Evolutionary conservation across 2,329 filamentous ascomycete species (phyloP).

Genomic region (Hypoxylon sp.): DNA sequence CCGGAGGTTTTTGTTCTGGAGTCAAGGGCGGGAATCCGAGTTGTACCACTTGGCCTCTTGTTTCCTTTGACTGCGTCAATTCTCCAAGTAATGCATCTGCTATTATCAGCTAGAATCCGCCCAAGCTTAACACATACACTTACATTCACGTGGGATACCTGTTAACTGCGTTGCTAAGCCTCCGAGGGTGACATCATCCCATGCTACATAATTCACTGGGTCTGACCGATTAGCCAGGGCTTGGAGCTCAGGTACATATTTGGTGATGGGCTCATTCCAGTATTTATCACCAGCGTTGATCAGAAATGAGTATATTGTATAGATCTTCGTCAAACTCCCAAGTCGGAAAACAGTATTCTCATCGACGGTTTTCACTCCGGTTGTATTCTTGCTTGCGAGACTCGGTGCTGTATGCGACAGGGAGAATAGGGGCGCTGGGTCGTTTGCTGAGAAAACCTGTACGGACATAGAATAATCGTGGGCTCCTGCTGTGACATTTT

Average conservation of each 20-base stretch:
- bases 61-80: slow-evolving; percentile 48
- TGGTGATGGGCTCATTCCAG: slow-evolving; percentile 53
- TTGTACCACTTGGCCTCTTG: slow-evolving; percentile 44
- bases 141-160: slow-evolving; percentile 51
- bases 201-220: slow-evolving; percentile 48
- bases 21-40: slow-evolving; percentile 53
- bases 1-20: slow-evolving; percentile 45
- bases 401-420: slow-evolving; percentile 56
- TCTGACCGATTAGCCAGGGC: slow-evolving; percentile 47
- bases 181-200: slow-evolving; percentile 54
- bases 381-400: slow-evolving; percentile 47
- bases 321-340: slow-evolving; percentile 60
- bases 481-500: slow-evolving; percentile 44
- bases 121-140: slow-evolving; percentile 1
- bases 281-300: slow-evolving; percentile 50
- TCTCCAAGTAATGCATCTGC: slow-evolving; percentile 52
- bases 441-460: slow-evolving; percentile 57
- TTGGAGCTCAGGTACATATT: slow-evolving; percentile 51
- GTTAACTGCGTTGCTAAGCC: slow-evolving; percentile 51
- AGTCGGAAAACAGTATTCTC: slow-evolving; percentile 61
- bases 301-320: slow-evolving; percentile 57
- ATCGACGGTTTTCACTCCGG: slow-evolving; percentile 56
- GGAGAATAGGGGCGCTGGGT: slow-evolving; percentile 53
- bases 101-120: slow-evolving; percentile 17
- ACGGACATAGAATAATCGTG: slow-evolving; percentile 57